Evolutionary conservation across 306 rosid genomes (phyloP), one percentile per base, ranked within the genome.

Genomic region (Fagus crenata): DNA sequence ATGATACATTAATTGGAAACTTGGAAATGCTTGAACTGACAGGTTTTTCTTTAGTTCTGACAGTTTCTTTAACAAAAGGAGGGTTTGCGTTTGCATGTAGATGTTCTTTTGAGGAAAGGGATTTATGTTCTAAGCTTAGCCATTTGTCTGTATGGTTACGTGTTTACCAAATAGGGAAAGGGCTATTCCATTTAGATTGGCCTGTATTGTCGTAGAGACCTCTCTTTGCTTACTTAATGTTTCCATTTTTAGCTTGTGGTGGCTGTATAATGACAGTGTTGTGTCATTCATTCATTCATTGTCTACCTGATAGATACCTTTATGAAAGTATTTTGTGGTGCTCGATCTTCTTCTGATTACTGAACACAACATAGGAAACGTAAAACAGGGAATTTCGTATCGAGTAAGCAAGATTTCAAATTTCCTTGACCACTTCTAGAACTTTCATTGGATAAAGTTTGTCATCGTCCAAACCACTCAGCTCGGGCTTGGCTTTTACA

Each of bases 121-220:
- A 55, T 39, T 7, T 11, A 31, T 31, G 7, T 15, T 11, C 18
- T 4, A 35, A 41, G 73, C 6, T 63, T 2, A 53, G 67, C 46
- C 77, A 63, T 51, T 53, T 79, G 59, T 76, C 67, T 53, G 39
- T 7, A 4, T n/a, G 42, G 71, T 37, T 67, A 39, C 51, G 71
- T 67, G 49, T 67, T 0, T 64, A 63, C 43, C 5, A 36, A 35
- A 36, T 64, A 39, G 42, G 70, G 33, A 9, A n/a, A 7, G 56
- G 17, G 70, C 46, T 4, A 6, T 37, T 9, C 71, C 28, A 4
- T 15, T 67, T 39, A 17, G 71, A 67, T 67, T 39, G 71, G 32
- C 14, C 6, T 65, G 33, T 65, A 39, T 65, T 67, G 46, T 67
- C 49, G 9, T 15, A 6, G 9, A 6, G 51, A 6, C 37, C 11